Percentiles rank a stretch among this genome's conserved stretches.
Conservation (phyloP, 331 rosid genomes). For the Cydonia oblonga region DNA sequence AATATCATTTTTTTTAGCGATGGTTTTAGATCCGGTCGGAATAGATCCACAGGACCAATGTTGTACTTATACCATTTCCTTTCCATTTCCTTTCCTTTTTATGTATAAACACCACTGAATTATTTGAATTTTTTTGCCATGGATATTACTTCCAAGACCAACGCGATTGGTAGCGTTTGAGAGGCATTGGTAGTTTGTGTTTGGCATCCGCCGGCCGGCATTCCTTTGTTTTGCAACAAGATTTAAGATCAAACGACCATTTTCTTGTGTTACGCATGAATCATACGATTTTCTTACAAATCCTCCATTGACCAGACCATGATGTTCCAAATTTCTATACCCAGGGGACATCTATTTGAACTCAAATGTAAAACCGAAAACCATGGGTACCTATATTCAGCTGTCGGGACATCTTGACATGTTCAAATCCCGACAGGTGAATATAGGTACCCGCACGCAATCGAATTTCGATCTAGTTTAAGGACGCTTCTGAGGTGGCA, state of each 20-base stretch:
- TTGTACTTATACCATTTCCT: constrained; percentile 43
- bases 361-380: background rate
- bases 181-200: too few species aligned
- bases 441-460: background rate
- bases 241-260: too few species aligned
- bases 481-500: background rate
- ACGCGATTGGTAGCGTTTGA: background rate
- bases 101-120: constrained; percentile 47
- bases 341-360: background rate
- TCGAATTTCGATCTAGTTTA: background rate
- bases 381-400: background rate
- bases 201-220: too few species aligned
- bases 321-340: too few species aligned
- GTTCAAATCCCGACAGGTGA: background rate
- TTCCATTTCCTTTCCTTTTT: constrained; percentile 19
- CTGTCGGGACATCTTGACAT: background rate
- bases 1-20: constrained; percentile 18
- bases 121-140: constrained; percentile 38
- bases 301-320: too few species aligned
- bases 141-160: constrained; percentile 4
- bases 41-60: constrained; percentile 32
- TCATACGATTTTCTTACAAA: too few species aligned
- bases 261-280: too few species aligned
- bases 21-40: constrained; percentile 38
- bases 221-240: too few species aligned